These are phyloP conservation scores for Parasitella parasitica DNA, from an alignment of 371 early-diverging fungal species.

Conservation along the genomic window DNA sequence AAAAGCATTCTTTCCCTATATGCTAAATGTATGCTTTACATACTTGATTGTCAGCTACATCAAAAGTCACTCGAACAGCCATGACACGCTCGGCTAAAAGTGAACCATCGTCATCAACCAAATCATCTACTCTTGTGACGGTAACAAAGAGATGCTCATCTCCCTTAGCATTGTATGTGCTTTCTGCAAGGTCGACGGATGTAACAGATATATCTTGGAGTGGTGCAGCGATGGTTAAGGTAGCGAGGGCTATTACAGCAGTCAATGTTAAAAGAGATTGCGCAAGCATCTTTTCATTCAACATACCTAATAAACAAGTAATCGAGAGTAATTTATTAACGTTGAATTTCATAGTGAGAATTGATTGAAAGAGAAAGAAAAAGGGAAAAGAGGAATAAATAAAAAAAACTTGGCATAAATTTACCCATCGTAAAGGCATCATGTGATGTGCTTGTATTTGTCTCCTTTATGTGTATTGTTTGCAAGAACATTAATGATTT, in stretches of 20 bases:
- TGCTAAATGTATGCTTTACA: background rate
- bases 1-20: background rate
- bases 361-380: background rate
- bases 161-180: slow-evolving; percentile 27
- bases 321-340: slow-evolving; percentile 13
- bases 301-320: slow-evolving; percentile 16
- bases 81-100: slow-evolving; percentile 66
- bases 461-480: too few relatives aligned
- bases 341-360: slow-evolving; percentile 18
- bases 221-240: slow-evolving; percentile 36
- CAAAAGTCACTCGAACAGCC: slow-evolving; percentile 70
- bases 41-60: slow-evolving; percentile 61
- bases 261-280: too few relatives aligned
- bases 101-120: slow-evolving; percentile 65
- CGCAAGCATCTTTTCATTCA: too few relatives aligned
- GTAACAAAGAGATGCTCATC: slow-evolving; percentile 56
- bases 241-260: slow-evolving; percentile 22
- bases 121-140: slow-evolving; percentile 71
- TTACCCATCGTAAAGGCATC: too few relatives aligned
- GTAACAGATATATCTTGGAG: slow-evolving; percentile 49
- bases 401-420: background rate
- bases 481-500: too few relatives aligned
- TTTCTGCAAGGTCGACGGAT: slow-evolving; percentile 42
- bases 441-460: too few relatives aligned
- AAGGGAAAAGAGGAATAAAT: background rate